phyloP scores from a whole-genome alignment of 495 filamentous ascomycete species.

The Neurospora africana region DNA sequence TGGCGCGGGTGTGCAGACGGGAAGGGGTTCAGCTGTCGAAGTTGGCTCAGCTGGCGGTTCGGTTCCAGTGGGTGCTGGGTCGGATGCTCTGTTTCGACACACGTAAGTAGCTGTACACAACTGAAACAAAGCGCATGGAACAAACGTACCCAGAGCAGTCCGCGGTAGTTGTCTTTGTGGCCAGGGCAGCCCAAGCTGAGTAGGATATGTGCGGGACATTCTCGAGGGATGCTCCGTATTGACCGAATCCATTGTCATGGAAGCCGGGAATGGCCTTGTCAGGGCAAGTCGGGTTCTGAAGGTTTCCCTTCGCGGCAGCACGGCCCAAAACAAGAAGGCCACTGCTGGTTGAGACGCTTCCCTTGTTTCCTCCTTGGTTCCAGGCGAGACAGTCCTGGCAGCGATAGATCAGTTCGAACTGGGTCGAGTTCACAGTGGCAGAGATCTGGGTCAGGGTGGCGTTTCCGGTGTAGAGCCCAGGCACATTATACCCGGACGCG shows the following conservation, averaged over 20 bases:
- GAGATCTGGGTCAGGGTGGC: slow-evolving; percentile 48
- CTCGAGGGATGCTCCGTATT: slow-evolving; percentile 32
- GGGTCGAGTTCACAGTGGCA: slow-evolving; percentile 39
- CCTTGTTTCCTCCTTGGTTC: slow-evolving; percentile 22
- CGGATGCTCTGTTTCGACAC: slow-evolving; percentile 2
- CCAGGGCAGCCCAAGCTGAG: slow-evolving; percentile 35
- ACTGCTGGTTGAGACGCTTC: slow-evolving; percentile 14
- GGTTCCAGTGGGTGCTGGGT: background rate
- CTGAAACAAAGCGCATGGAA: background rate
- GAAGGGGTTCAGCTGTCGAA: background rate
- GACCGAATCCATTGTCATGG: slow-evolving; percentile 27
- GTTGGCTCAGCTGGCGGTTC: slow-evolving; percentile 6
- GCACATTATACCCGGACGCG: slow-evolving; percentile 45
- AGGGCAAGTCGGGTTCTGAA: slow-evolving; percentile 19
- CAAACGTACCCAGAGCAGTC: slow-evolving; percentile 28
- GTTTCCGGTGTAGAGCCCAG: slow-evolving; percentile 46
- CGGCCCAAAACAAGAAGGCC: slow-evolving; percentile 18
- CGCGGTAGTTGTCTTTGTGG: slow-evolving; percentile 24
- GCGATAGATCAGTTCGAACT: slow-evolving; percentile 50
- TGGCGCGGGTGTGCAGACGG: slow-evolving; percentile 29
- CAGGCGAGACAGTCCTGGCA: slow-evolving; percentile 54
- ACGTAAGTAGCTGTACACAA: background rate
- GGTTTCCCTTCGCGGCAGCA: slow-evolving; percentile 15
- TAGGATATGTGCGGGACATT: slow-evolving; percentile 37
- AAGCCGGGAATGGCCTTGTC: slow-evolving; percentile 25